Percentiles rank a stretch among this genome's conserved stretches.
Conservation (phyloP, 371 early-diverging fungal species). For the Caulochytrium protostelioides region DNA sequence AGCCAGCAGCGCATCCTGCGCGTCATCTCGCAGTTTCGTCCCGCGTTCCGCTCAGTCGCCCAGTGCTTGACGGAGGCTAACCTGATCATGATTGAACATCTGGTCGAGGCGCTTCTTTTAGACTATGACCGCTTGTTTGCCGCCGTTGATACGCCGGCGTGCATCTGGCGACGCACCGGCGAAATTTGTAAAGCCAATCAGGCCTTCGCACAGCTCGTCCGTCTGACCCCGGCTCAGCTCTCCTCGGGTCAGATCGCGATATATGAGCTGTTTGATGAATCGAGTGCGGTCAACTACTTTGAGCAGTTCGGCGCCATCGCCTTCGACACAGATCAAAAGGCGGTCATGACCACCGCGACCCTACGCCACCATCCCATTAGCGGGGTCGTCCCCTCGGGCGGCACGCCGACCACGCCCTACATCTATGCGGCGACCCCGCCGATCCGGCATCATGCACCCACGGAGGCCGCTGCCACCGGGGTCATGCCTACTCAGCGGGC, state of each 20-base stretch:
- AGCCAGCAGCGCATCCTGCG: conserved; percentile 52
- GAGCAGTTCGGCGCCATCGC: conserved; percentile 85
- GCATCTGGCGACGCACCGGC: conserved; percentile 82
- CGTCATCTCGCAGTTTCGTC: conserved; percentile 68
- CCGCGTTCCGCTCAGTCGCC: conserved; percentile 58
- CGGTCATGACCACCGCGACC: conserved; percentile 67
- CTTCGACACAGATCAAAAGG: conserved; percentile 83
- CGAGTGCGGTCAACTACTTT: conserved; percentile 37
- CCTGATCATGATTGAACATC: conserved; percentile 71
- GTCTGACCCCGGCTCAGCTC: conserved; percentile 15
- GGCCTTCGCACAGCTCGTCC: conserved; percentile 71
- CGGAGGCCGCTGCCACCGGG: conserved; percentile 1
- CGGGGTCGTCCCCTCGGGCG: conserved; percentile 7
- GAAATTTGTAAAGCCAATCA: conserved; percentile 85
- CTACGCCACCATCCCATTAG: conserved; percentile 31
- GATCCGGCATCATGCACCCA: conserved; percentile 8
- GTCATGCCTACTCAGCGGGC: conserved; percentile 10
- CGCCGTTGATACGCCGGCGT: conserved; percentile 82
- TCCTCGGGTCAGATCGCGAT: conserved; percentile 46
- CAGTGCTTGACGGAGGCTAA: conserved; percentile 70
- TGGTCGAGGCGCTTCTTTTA: conserved; percentile 72
- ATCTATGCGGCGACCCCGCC: no score
- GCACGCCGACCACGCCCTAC: neutral
- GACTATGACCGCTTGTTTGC: conserved; percentile 84
- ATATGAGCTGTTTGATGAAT: conserved; percentile 81